Conservation (phyloP, 495 filamentous ascomycete species). For the Hyaloscypha hepaticicola region DNA sequence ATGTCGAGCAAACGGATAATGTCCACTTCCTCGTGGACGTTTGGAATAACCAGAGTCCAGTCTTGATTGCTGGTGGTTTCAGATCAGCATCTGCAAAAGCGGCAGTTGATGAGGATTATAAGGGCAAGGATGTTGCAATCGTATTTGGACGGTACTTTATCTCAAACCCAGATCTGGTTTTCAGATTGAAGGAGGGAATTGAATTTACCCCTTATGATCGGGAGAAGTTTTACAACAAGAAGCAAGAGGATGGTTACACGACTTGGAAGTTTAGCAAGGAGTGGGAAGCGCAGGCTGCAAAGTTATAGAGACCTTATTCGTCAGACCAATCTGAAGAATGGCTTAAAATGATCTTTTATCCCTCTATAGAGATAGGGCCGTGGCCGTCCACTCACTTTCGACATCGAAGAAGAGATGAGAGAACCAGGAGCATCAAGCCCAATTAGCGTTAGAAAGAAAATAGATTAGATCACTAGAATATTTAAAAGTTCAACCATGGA, state of each 20-base stretch:
- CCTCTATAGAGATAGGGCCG: no score
- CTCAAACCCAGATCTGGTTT: slow-evolving; percentile 69
- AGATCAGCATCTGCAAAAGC: slow-evolving; percentile 44
- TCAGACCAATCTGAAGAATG: no score
- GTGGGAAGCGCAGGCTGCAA: slow-evolving; percentile 32
- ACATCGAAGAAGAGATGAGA: neutral
- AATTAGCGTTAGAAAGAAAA: neutral
- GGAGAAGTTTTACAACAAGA: slow-evolving; percentile 55
- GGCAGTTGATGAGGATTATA: slow-evolving; percentile 54
- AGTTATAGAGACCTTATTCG: no score
- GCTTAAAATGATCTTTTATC: slow-evolving; percentile 5
- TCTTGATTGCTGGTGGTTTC: slow-evolving; percentile 64
- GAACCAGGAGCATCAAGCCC: neutral
- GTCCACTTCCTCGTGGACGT: slow-evolving; percentile 54
- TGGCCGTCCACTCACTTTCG: no score
- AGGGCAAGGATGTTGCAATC: slow-evolving; percentile 50
- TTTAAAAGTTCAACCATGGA: neutral
- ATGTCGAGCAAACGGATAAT: slow-evolving; percentile 42
- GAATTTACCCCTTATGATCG: slow-evolving; percentile 56
- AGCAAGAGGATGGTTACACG: slow-evolving; percentile 57
- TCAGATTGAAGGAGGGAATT: slow-evolving; percentile 57
- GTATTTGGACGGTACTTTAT: slow-evolving; percentile 67
- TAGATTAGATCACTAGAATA: slow-evolving; percentile 14
- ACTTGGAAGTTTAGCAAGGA: slow-evolving; percentile 64
- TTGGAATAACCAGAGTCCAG: slow-evolving; percentile 46